A percentile compares a stretch with the other conserved stretches of the same genome.
These are phyloP conservation scores for Russula vinacea DNA, from an alignment of 768 basidiomycete genomes.

Conservation along the genomic window DNA sequence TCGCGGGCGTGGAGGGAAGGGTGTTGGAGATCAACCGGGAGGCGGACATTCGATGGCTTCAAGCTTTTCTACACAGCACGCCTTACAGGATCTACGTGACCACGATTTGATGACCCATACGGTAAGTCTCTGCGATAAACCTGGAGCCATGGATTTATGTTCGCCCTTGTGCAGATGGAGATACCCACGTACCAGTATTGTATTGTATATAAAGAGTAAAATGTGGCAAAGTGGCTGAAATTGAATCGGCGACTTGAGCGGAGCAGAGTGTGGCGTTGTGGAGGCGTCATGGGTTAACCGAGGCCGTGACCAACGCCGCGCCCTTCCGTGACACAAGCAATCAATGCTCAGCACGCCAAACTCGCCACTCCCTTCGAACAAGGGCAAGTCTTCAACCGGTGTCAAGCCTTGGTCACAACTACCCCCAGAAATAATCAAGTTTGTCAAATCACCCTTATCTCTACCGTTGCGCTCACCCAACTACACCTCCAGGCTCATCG, in stretches of 20 bases:
- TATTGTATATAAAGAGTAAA: neutral
- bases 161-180: neutral
- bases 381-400: conserved; percentile 56
- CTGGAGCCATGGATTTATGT: neutral
- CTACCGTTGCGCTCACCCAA: neutral
- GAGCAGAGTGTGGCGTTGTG: conserved; percentile 3
- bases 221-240: conserved; percentile 23
- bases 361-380: conserved; percentile 18
- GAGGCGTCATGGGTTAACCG: conserved; percentile 21
- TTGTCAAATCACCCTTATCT: conserved; percentile 4
- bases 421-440: conserved; percentile 61
- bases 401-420: conserved; percentile 60
- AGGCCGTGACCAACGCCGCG: conserved; percentile 30
- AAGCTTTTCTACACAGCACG: conserved; percentile 22
- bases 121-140: neutral
- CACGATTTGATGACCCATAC: conserved; percentile 4
- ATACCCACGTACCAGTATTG: neutral
- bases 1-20: conserved; percentile 16
- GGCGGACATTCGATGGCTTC: conserved; percentile 28
- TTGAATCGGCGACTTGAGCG: conserved; percentile 25
- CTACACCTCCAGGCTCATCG: conserved; percentile 46
- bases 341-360: conserved; percentile 33
- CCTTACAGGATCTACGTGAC: conserved; percentile 21
- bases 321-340: conserved; percentile 34
- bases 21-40: conserved; percentile 29